Evolutionary conservation across 2,329 filamentous ascomycete species (phyloP).

Genomic region (Grosmannia penicillata): DNA sequence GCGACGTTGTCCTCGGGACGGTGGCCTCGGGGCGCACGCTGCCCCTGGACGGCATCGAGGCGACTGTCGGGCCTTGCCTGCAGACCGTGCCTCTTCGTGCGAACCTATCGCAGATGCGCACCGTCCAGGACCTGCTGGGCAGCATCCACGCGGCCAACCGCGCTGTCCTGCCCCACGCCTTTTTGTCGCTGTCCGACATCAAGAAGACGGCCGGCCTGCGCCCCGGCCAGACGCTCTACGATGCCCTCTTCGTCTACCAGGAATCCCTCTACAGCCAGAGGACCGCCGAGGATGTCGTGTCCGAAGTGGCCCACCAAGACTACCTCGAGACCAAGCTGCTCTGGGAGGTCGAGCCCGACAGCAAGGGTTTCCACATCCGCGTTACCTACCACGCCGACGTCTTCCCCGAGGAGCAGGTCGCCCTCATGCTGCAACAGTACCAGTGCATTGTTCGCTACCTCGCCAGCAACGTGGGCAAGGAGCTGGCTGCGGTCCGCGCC

Average conservation of each 20-base stretch:
- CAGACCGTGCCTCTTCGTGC: slow-evolving; percentile 59
- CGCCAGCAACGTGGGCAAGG: slow-evolving; percentile 13
- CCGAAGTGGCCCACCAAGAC: slow-evolving; percentile 48
- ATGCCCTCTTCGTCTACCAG: slow-evolving; percentile 74
- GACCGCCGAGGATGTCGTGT: slow-evolving; percentile 21
- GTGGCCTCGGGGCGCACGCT: slow-evolving; percentile 72
- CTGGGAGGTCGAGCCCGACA: slow-evolving; percentile 56
- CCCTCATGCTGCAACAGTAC: slow-evolving; percentile 46
- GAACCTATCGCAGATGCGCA: slow-evolving; percentile 34
- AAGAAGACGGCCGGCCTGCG: slow-evolving; percentile 41
- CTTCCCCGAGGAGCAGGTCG: slow-evolving; percentile 40
- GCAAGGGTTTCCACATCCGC: slow-evolving; percentile 23
- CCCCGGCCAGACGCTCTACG: slow-evolving; percentile 49
- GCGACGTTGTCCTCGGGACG: slow-evolving; percentile 60
- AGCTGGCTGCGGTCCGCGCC: slow-evolving; percentile 12
- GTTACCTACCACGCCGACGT: slow-evolving; percentile 30
- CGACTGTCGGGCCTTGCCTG: slow-evolving; percentile 67
- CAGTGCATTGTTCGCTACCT: slow-evolving; percentile 27
- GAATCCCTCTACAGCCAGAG: slow-evolving; percentile 41
- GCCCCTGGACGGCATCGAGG: slow-evolving; percentile 54
- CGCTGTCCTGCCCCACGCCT: slow-evolving; percentile 46
- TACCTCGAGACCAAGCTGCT: slow-evolving; percentile 62
- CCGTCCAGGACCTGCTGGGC: slow-evolving; percentile 44
- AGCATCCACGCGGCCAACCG: slow-evolving; percentile 52
- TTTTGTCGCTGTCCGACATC: slow-evolving; percentile 54